Conservation (phyloP, 441 rosid genomes). For the Arabidopsis lyrata region DNA sequence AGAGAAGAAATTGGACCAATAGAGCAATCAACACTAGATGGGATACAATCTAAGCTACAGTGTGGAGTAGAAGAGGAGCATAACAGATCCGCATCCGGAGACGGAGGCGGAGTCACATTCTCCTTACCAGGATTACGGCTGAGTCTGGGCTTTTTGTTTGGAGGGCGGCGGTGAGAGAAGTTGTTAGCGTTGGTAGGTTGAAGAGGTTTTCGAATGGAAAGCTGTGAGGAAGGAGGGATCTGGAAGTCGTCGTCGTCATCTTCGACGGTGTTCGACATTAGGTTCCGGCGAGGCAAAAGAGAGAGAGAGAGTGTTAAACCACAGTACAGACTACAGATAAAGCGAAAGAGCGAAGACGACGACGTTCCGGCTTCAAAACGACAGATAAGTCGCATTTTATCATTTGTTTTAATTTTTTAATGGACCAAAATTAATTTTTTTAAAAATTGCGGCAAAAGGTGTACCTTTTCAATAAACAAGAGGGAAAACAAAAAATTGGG, state of each 20-base stretch:
- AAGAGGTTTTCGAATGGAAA: constrained; percentile 39
- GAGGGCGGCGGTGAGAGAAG: constrained; percentile 45
- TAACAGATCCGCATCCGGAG: constrained; percentile 20
- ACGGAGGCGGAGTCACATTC: constrained; percentile 43
- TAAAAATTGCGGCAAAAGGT: neutral
- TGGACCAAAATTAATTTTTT: neutral
- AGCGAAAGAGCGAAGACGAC: constrained; percentile 8
- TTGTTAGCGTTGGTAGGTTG: constrained; percentile 41
- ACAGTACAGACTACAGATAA: neutral
- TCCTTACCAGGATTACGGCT: constrained; percentile 54
- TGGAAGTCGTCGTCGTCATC: constrained; percentile 71
- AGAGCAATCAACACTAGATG: constrained; percentile 65
- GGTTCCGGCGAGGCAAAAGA: constrained; percentile 10
- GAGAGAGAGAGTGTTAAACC: neutral
- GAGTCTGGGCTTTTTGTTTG: constrained; percentile 49
- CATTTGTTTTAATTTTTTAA: too few relatives aligned
- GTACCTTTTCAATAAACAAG: constrained; percentile 16
- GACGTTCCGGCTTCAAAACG: constrained; percentile 3
- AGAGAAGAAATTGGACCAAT: constrained; percentile 9
- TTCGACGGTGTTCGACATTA: constrained; percentile 31
- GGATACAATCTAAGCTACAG: constrained; percentile 73
- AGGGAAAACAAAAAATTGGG: neutral
- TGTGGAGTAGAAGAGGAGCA: constrained; percentile 32
- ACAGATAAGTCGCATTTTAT: neutral
- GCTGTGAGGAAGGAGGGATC: constrained; percentile 54